Base-by-base conservation (phyloP, 2,329 filamentous ascomycete species). In the Venturia asperata region DNA sequence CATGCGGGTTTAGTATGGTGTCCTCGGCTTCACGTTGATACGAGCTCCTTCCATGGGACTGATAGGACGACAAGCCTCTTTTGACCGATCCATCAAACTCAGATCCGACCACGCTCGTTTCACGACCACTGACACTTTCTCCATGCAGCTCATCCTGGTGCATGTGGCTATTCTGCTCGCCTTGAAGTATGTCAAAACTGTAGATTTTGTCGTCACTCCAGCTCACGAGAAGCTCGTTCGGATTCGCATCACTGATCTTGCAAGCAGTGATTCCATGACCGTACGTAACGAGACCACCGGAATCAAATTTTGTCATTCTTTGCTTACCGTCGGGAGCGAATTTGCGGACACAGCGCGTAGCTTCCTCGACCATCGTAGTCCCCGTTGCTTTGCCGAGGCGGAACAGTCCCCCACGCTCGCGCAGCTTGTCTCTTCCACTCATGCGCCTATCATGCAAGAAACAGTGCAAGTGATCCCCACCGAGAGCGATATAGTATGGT, bases 371-470 rank as follows among this genome's bases (percentile, higher is more conserved):
- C 15, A 78, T 64, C 62, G 85, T 83, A 65, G 85, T 81, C 47
- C 84, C 82, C 37, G 5, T 74, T 10, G 52, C 71, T 24, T 72
- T 71, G 43, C 74, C 74, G 49, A 77, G 77, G 15, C 78, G 77
- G 24, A 77, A 71, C 13, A 74, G 74, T 21, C 75, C 78, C 21
- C 85, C 85, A 64, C 76, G 77, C 70, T 88, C 86, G 5, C 72
- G 73, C 5, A 81, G 73, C 37, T 77, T 76, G 71, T 88, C 83
- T 52, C 86, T 80, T 6, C 86, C 85, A 27, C 85, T 77, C 86
- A 89, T 89, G 7, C 86, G 81, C 65, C 86, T 80, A 71, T 89
- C 86, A 71, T 89, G 86, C 41, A 89, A 77, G 71, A 89, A 88
- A 72, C 85, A 87, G 71, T 89, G 85, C 11, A 87, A 77, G 73